phyloP scores from a whole-genome alignment of 257 asterid genomes.

The Cinchona pubescens region DNA sequence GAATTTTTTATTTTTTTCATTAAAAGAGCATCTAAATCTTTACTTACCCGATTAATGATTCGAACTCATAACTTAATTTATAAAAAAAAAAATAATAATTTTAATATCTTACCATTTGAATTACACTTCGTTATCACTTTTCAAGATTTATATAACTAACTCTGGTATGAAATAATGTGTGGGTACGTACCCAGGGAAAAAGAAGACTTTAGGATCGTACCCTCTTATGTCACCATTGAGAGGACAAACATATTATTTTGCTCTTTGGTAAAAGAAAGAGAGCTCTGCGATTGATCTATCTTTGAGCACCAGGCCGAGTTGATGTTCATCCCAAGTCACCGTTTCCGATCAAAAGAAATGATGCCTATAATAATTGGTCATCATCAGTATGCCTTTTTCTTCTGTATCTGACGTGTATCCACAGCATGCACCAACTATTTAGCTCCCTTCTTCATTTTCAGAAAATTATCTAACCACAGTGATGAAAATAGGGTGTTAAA shows the following conservation, averaged over 20 bases:
- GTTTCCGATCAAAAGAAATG: conserved; percentile 35
- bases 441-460: background rate
- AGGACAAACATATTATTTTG: conserved; percentile 13
- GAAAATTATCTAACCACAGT: background rate
- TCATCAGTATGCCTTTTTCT: background rate
- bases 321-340: conserved; percentile 29
- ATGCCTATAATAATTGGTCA: conserved; percentile 36
- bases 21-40: no score
- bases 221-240: background rate
- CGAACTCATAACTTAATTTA: no score
- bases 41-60: no score
- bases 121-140: no score
- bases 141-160: background rate
- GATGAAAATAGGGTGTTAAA: background rate
- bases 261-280: conserved; percentile 5
- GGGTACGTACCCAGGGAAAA: background rate
- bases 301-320: conserved; percentile 16
- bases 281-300: background rate
- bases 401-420: background rate
- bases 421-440: background rate
- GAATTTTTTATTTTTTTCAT: no score
- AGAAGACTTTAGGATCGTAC: background rate
- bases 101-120: no score
- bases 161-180: background rate
- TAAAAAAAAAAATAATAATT: no score